Percentiles rank a stretch among this genome's conserved stretches.
Conservation (phyloP, 345 rosid species). For the Syzygium jambos region DNA sequence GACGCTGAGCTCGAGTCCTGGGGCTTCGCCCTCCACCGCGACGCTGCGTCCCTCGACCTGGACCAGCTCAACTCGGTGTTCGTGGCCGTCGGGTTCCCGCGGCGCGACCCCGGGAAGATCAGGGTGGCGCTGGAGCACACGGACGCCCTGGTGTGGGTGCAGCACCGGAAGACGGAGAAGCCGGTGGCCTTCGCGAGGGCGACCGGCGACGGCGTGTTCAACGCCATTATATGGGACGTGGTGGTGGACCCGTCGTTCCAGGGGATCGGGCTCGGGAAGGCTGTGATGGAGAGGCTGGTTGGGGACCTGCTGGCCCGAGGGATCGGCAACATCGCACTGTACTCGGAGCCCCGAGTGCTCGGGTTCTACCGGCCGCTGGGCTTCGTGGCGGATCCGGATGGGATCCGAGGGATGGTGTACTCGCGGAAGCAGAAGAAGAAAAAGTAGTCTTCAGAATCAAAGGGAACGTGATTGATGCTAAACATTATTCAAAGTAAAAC, state of each 20-base stretch:
- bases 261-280: conserved; percentile 80
- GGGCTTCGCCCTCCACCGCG: conserved; percentile 69
- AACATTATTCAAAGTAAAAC: neutral
- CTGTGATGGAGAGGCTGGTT: conserved; percentile 72
- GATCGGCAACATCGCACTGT: conserved; percentile 63
- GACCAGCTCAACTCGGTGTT: conserved; percentile 69
- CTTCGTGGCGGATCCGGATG: conserved; percentile 87
- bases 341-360: conserved; percentile 87
- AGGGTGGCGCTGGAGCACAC: conserved; percentile 67
- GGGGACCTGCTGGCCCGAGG: conserved; percentile 50
- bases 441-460: conserved; percentile 2
- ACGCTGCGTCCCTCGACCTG: conserved; percentile 49
- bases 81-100: conserved; percentile 84
- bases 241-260: conserved; percentile 90
- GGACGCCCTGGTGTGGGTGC: conserved; percentile 57
- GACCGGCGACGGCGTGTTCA: conserved; percentile 86
- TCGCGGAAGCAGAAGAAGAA: conserved; percentile 47
- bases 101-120: conserved; percentile 70
- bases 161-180: conserved; percentile 42
- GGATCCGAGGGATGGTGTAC: conserved; percentile 88
- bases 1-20: conserved; percentile 54
- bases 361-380: conserved; percentile 89
- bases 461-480: neutral
- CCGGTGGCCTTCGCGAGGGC: conserved; percentile 93
- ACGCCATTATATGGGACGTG: conserved; percentile 95